These are phyloP conservation scores for Fragaria nilgerrensis DNA, from an alignment of 306 rosid genomes.

Conservation along the genomic window DNA sequence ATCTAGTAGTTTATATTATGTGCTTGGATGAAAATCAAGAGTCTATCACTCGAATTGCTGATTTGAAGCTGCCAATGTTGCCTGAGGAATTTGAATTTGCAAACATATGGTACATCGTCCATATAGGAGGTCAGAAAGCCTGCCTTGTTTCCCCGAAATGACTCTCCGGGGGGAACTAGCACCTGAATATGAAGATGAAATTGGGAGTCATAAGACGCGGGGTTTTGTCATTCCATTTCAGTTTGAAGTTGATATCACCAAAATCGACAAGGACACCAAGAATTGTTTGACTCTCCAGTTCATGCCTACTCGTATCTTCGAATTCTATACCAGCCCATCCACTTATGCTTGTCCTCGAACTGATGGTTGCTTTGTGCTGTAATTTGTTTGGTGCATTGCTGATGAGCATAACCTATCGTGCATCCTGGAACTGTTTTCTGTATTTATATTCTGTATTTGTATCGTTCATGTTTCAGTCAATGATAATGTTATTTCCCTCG, in stretches of 20 bases:
- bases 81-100: not conserved
- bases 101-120: not conserved
- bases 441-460: no score
- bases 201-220: not conserved
- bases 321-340: not conserved
- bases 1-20: not conserved
- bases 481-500: no score
- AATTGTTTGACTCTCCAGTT: not conserved
- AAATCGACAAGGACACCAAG: not conserved
- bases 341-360: not conserved
- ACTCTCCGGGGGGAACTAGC: no score
- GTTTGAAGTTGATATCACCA: not conserved
- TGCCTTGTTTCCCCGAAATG: not conserved
- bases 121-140: conserved; percentile 1
- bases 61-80: not conserved
- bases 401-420: not conserved
- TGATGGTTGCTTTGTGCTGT: not conserved
- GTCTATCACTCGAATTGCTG: not conserved
- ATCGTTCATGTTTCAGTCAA: no score
- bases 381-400: not conserved
- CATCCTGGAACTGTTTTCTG: no score
- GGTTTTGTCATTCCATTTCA: not conserved
- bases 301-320: not conserved
- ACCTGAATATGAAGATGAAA: not conserved
- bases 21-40: not conserved